Conservation (phyloP, 768 basidiomycete genomes). For the Coprinopsis cinerea region DNA sequence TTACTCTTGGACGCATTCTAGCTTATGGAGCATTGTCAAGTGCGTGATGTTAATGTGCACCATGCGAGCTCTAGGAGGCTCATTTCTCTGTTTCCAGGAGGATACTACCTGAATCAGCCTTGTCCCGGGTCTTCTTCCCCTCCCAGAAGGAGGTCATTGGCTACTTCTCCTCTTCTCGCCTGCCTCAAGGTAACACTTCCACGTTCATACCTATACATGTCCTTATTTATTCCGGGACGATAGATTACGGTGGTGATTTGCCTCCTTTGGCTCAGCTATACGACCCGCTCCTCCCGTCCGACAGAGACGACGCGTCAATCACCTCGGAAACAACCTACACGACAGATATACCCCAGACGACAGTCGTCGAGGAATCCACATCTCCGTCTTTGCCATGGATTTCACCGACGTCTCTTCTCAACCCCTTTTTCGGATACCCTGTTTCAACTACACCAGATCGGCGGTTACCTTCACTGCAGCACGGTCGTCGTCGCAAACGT, state of each 20-base stretch:
- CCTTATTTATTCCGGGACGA: conserved; percentile 12
- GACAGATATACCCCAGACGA: neutral
- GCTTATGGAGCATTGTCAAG: conserved; percentile 64
- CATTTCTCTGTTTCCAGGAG: conserved; percentile 39
- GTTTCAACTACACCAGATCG: conserved; percentile 24
- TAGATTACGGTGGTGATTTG: conserved; percentile 67
- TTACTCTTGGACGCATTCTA: conserved; percentile 68
- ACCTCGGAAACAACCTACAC: conserved; percentile 9
- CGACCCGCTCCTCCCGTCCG: conserved; percentile 10
- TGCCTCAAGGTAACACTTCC: conserved; percentile 67
- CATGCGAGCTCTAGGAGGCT: conserved; percentile 5
- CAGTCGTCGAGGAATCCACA: neutral
- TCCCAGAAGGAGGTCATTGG: conserved; percentile 46
- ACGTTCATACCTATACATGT: no score
- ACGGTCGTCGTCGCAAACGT: conserved; percentile 63
- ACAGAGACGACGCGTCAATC: conserved; percentile 8
- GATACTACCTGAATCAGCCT: conserved; percentile 51
- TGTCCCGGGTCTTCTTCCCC: conserved; percentile 64
- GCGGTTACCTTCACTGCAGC: conserved; percentile 39
- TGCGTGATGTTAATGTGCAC: conserved; percentile 25
- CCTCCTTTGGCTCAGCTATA: conserved; percentile 35
- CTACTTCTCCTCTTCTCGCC: conserved; percentile 43
- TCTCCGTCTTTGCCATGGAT: conserved; percentile 26
- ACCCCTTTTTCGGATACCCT: conserved; percentile 77
- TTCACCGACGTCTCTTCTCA: conserved; percentile 54